Evolutionary conservation across 805 yeast genomes (phyloP), one percentile per base, ranked within the genome.

Genomic region (Pichia heedii): DNA sequence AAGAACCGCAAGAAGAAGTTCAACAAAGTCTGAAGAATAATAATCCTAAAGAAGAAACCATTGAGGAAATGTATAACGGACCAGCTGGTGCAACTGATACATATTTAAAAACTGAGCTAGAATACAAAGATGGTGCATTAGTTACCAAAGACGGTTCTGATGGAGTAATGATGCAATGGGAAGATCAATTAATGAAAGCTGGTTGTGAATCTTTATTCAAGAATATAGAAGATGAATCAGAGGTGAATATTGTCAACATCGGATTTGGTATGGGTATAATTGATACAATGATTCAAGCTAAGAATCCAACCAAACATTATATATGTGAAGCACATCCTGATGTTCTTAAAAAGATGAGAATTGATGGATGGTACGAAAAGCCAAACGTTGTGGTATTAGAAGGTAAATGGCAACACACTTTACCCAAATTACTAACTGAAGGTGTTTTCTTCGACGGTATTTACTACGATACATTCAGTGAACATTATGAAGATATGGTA

Each of bases 121-220:
- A 77, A 51, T 89, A 85, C 58, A 71, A 67, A 34, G 81, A 80
- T 46, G 74, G 70, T 41, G 80, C 93, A 0, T 67, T 89, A 22
- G 67, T 86, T 22, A 90, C 97, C 1, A 70, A 76, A 47, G 81
- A 77, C 21, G 67, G 81, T 41, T 69, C 74, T 38, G 97, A 89
- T 55, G 97, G 96, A 16, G 97, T 89, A 3, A 89, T 89, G 97
- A 89, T 89, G 97, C 83, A 82, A 53, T 89, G 97, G 97, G 97
- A 89, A 59, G 71, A 77, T 5, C 75, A 78, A 19, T 68, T 89
- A 44, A 89, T 89, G 97, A 67, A 71, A 41, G 69, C 80, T 15
- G 95, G 95, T 1, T 82, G 94, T 43, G 79, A 83, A 29, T 67
- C 90, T 0, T 58, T 90, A n/a, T 79, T 81, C 57, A 67, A 67